Conservation (phyloP, 108 stramenopile genomes). For the Discostella pseudostelligera region DNA sequence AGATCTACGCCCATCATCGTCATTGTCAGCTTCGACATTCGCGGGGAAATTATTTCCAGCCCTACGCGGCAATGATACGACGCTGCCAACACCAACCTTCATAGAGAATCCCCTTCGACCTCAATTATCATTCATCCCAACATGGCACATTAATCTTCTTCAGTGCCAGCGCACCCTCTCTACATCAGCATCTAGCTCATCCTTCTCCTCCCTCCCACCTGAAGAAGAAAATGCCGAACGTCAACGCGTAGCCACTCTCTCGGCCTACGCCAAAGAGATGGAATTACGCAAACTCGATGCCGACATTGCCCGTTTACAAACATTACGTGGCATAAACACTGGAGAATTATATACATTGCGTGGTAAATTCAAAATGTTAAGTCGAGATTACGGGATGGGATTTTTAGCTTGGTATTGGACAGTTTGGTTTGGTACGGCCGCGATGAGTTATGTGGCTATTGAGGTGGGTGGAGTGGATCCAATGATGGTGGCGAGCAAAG, state of each 20-base stretch:
- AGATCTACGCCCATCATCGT: no score
- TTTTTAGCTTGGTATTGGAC: constrained; percentile 80
- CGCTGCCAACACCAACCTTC: no score
- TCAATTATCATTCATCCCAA: not conserved
- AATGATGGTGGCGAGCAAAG: constrained; percentile 51
- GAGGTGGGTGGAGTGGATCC: constrained; percentile 77
- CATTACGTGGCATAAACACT: constrained; percentile 79
- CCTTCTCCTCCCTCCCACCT: constrained; percentile 73
- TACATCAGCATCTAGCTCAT: constrained; percentile 36
- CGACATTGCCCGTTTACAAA: constrained; percentile 69
- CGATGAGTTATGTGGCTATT: constrained; percentile 62
- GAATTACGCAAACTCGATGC: constrained; percentile 78
- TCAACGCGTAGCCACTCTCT: constrained; percentile 59
- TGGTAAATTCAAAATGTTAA: constrained; percentile 78
- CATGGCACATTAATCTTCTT: not conserved
- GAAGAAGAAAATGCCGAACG: constrained; percentile 83
- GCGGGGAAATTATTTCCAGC: no score
- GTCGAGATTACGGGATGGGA: constrained; percentile 76
- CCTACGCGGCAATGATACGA: no score
- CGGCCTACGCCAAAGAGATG: constrained; percentile 66
- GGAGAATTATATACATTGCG: constrained; percentile 82
- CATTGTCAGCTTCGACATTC: no score
- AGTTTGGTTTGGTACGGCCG: constrained; percentile 69
- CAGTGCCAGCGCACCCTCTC: no score
- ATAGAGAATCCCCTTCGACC: no score